Evolutionary conservation across 2,329 filamentous ascomycete genomes (phyloP), one percentile per base, ranked within the genome.

Genomic region (Colletotrichum sp.): DNA sequence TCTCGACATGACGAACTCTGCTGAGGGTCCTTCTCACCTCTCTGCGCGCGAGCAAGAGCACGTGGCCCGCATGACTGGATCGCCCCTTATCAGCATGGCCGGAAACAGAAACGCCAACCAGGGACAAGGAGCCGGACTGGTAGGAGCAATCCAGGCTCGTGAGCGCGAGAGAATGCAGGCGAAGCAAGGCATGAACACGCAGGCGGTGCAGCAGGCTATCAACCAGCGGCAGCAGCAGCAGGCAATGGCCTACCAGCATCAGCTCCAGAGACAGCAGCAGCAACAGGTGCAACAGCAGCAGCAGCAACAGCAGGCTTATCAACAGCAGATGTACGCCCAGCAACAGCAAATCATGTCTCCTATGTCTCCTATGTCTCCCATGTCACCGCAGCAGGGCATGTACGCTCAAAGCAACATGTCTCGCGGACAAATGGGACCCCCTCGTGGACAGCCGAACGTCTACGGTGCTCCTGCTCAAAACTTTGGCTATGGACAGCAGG

Each of bases 11-110:
- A 85, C 90, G 39, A 82, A 79, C 64, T 80, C 79, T 7, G 84
- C 84, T 5, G 84, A 86, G 30, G 68, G 81, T 62, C 87, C 81
- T 28, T 88, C 90, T 0, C 91, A 93, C 73, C 88, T 98, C n/a
- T 96, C 95, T 24, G 96, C 96, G 21, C 92, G 94, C 18, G 96
- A 98, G 84, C 96, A 98, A 83, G 95, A 98, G 84, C 94, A 98
- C 79, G 90, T 98, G n/a, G 95, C 96, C 12, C 92, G 94, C 49
- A 89, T 95, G 79, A 98, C 95, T 1, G 94, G 95, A 1, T 93
- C 92, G 0, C 94, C 96, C 0, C 87, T 98, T 66, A 90, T 98
- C 79, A 92, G 91, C 75, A 87, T 98, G 82, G 90, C 72, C 8
- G 70, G 65, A 9, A 75, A 75, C 39, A 63, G 70, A 13, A 77